Conservation (phyloP, 129 eudicot genomes). For the Calendula officinalis region DNA sequence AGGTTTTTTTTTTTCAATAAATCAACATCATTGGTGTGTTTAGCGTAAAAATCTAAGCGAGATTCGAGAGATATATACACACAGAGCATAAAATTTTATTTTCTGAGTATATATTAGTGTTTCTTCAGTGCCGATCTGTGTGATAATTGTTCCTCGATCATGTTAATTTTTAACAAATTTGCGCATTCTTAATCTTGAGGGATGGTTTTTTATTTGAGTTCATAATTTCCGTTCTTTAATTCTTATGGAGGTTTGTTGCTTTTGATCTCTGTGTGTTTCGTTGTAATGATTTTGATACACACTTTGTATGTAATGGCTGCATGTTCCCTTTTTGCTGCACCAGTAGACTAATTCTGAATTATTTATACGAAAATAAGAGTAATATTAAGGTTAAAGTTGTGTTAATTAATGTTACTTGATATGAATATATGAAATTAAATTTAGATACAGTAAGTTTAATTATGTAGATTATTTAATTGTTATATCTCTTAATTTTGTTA, state of each 20-base stretch:
- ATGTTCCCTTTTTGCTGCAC: neutral
- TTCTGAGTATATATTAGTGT: neutral
- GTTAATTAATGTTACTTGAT: too few species aligned
- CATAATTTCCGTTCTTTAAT: constrained; percentile 1
- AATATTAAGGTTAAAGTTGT: too few species aligned
- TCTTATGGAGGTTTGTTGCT: neutral
- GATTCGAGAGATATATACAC: neutral
- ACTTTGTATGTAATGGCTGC: neutral
- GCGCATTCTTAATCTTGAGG: constrained; percentile 1
- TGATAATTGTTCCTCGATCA: constrained; percentile 1
- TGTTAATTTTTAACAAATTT: neutral
- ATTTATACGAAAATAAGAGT: too few species aligned
- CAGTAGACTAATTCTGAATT: too few species aligned
- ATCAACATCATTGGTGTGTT: constrained; percentile 1
- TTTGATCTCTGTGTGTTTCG: constrained; percentile 1
- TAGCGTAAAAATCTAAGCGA: constrained; percentile 15
- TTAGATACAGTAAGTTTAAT: neutral
- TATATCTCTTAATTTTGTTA: neutral
- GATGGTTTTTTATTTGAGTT: neutral
- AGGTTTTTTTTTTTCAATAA: neutral
- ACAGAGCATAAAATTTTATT: constrained; percentile 8
- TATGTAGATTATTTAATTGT: neutral
- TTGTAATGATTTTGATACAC: neutral
- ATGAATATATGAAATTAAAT: too few species aligned
- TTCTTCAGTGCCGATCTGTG: constrained; percentile 4